Evolutionary conservation across 2,329 filamentous ascomycete species (phyloP), one percentile per base, ranked within the genome.

Genomic region (Ophiostoma sp.): DNA sequence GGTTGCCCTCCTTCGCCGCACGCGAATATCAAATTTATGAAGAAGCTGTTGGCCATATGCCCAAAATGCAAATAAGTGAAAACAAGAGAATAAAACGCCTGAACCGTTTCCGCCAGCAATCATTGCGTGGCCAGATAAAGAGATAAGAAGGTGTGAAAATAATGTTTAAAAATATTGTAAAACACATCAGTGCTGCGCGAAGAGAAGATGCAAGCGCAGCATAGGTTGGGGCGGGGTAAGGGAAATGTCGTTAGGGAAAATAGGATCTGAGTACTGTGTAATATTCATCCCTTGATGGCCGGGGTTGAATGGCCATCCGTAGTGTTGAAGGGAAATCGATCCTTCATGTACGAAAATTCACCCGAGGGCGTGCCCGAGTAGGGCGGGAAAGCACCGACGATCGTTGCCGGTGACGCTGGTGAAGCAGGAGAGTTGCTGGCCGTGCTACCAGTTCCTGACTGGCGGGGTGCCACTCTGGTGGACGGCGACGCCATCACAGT

Each of bases 291-390:
- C 73, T 76, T 77, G 71, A 81, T 86, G 58, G 83, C 83, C 74
- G 83, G 81, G 62, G 38, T 27, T 18, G 81, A 74, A 76, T 84
- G 80, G 74, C 81, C 74, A 69, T 85, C 82, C 67, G 80, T 72
- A 62, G 78, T 77, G 75, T 77, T 80, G 65, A 81, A 82, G 16
- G 81, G 82, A 71, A 84, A 85, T 67, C 79, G 80, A 69, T 83
- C 80, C 74, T 78, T 77, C 72, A 79, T 72, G 68, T 79, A 81
- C 45, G 78, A 73, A 66, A 77, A 76, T 66, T 80, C 81, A 73
- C 75, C 77, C 67, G 81, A 74, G 66, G 80, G 77, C 71, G 82
- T 81, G 78, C 80, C 81, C 73, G 83, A 78, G 73, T 81, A 78
- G 64, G 81, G 76, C 66, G 79, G 76, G 71, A 85, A 82, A 69